Evolutionary conservation across 2,329 filamentous ascomycete species (phyloP), one percentile per base, ranked within the genome.

Genomic region (Claviceps sp.): DNA sequence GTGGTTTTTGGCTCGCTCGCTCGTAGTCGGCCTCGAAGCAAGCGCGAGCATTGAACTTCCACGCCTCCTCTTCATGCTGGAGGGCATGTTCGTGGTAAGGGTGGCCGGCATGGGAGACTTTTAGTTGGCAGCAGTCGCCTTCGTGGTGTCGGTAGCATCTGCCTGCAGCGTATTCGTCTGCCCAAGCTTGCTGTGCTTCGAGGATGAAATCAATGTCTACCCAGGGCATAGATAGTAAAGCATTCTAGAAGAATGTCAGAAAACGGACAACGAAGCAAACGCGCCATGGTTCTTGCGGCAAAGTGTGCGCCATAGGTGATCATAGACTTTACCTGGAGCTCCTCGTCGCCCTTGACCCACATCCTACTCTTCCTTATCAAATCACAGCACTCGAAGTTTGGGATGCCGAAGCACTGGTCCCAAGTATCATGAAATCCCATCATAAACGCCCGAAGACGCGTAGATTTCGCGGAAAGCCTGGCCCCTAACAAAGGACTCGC

Each of bases 141-240:
- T 26, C 26, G 26, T 26, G 7, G 26, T 72, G 65, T 47, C 67
- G 57, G 51, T 67, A 70, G 54, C 61, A 60, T 11, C 65, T 62
- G 38, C 60, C 58, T 5, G 58, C 62, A 7, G 66, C 68, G 51
- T 70, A 62, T 45, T 59, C 65, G 26, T 69, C 66, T 45, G 68
- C 67, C 72, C 74, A 78, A 3, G 66, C 62, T 48, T 76, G 68
- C 59, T 74, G 70, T 11, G 74, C 74, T 45, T 71, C 65, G 2
- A 76, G 65, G 9, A 78, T 67, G 30, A 75, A 61, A 36, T 69
- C 60, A n/a, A 72, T 62, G n/a, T 63, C 66, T 5, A 67, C 61
- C 73, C 74, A 77, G 0, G 67, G 66, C 37, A 68, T 67, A 18
- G 63, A 63, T 34, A 79, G 60, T 14, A 78, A 55, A 4, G 63